phyloP scores from a whole-genome alignment of 208 protist genomes.

The Acanthamoeba healyi region DNA sequence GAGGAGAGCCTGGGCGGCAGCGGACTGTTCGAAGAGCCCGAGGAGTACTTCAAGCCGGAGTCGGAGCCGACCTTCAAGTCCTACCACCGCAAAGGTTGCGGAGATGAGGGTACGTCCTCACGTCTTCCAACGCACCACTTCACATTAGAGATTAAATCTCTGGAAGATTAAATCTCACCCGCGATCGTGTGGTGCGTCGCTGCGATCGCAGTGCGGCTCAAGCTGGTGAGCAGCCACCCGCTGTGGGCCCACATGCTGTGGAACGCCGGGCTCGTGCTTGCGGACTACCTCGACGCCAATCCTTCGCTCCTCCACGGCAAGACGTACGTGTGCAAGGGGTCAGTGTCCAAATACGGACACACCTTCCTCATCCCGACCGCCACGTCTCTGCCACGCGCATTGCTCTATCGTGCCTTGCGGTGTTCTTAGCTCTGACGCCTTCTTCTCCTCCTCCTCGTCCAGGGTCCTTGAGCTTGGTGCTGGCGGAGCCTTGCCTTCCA shows the following conservation, averaged over 20 bases:
- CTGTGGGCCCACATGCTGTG: conserved; percentile 83
- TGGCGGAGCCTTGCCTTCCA: conserved; percentile 77
- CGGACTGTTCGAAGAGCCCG: conserved; percentile 67
- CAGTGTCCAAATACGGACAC: not conserved
- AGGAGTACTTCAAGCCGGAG: conserved; percentile 64
- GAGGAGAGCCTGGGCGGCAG: not conserved
- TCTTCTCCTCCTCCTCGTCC: not conserved
- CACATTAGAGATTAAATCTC: conserved; percentile 10
- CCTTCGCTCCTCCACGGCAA: not conserved
- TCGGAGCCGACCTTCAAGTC: conserved; percentile 1
- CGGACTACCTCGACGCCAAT: conserved; percentile 73
- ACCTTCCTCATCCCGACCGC: not conserved
- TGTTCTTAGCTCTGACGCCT: no score
- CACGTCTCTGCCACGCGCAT: no score
- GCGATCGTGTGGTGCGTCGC: no score
- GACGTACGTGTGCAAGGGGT: conserved; percentile 70
- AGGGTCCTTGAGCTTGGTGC: conserved; percentile 80
- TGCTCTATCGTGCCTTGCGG: no score
- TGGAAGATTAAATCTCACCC: no score
- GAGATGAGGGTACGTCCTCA: conserved; percentile 73
- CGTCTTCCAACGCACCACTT: not conserved
- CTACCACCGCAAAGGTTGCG: conserved; percentile 3
- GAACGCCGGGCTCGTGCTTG: conserved; percentile 78
- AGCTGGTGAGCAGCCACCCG: conserved; percentile 56
- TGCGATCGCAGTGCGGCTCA: conserved; percentile 25